Evolutionary conservation across 139 green algal species (phyloP).

Genomic region (Closterium sp.): DNA sequence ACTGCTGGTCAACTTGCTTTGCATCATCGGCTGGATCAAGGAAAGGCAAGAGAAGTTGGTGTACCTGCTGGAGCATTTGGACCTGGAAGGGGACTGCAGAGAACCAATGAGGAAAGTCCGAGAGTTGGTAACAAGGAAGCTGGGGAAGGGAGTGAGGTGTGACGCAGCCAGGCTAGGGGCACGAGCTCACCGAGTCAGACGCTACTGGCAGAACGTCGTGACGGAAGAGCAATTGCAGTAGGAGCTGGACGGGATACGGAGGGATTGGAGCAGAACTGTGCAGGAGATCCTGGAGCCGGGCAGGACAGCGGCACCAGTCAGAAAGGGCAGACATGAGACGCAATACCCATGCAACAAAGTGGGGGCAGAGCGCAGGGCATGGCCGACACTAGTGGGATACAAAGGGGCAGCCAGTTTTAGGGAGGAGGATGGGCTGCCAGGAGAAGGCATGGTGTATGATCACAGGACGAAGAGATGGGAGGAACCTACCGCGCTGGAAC

Average conservation of each 20-base stretch:
- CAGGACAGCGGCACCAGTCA: neutral
- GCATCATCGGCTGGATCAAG: neutral
- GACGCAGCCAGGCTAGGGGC: neutral
- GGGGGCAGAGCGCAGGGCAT: neutral
- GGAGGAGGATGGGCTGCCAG: neutral
- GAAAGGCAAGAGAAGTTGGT: neutral
- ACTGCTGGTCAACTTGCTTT: neutral
- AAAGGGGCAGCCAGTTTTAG: neutral
- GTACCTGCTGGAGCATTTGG: neutral
- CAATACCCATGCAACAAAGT: neutral
- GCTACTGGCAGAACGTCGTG: neutral
- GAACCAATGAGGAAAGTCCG: neutral
- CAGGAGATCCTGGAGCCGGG: neutral
- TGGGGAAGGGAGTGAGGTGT: neutral
- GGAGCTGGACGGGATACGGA: no score
- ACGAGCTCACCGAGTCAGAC: neutral
- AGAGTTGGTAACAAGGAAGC: neutral
- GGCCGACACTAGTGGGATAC: neutral
- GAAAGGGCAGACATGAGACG: neutral
- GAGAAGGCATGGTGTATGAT: neutral
- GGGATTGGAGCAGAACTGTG: neutral
- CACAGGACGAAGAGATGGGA: neutral
- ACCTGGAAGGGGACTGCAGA: neutral
- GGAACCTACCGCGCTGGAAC: neutral
- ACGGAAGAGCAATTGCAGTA: neutral